Percentiles rank a stretch among this genome's conserved stretches.
These are phyloP conservation scores for Lecanosticta acicola DNA, from an alignment of 2,329 filamentous ascomycete genomes.

Conservation along the genomic window DNA sequence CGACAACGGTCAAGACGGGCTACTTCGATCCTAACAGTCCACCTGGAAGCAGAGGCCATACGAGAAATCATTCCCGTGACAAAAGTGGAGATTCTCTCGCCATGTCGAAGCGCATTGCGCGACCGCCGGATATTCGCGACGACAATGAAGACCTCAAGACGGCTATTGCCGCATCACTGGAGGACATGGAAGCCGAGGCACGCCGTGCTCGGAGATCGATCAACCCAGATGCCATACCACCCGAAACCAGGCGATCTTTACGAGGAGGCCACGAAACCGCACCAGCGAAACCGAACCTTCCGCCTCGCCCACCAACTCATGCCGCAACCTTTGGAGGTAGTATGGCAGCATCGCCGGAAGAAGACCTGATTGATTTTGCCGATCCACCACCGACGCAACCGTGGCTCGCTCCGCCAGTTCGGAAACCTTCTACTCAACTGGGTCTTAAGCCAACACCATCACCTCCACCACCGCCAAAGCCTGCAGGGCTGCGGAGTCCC, in stretches of 20 bases:
- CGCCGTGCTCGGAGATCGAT: slow-evolving; percentile 32
- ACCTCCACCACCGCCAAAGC: slow-evolving; percentile 34
- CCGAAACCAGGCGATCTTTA: neutral
- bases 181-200: slow-evolving; percentile 39
- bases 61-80: slow-evolving; percentile 27
- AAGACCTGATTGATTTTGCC: slow-evolving; percentile 46
- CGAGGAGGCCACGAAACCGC: neutral
- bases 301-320: slow-evolving; percentile 26
- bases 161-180: slow-evolving; percentile 45
- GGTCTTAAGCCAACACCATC: slow-evolving; percentile 21
- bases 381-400: slow-evolving; percentile 32
- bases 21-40: slow-evolving; percentile 68
- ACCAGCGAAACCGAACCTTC: slow-evolving; percentile 31
- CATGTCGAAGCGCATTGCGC: slow-evolving; percentile 28
- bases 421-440: slow-evolving; percentile 9
- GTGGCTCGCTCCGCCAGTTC: slow-evolving; percentile 16
- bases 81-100: slow-evolving; percentile 29
- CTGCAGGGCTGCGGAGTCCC: slow-evolving; percentile 35
- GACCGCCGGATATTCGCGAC: slow-evolving; percentile 36
- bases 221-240: slow-evolving; percentile 31
- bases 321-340: neutral
- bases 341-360: slow-evolving; percentile 23
- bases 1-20: slow-evolving; percentile 60
- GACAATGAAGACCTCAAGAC: slow-evolving; percentile 44
- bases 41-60: slow-evolving; percentile 27